Conservation (phyloP, 345 rosid species). For the Corymbia maculata region DNA sequence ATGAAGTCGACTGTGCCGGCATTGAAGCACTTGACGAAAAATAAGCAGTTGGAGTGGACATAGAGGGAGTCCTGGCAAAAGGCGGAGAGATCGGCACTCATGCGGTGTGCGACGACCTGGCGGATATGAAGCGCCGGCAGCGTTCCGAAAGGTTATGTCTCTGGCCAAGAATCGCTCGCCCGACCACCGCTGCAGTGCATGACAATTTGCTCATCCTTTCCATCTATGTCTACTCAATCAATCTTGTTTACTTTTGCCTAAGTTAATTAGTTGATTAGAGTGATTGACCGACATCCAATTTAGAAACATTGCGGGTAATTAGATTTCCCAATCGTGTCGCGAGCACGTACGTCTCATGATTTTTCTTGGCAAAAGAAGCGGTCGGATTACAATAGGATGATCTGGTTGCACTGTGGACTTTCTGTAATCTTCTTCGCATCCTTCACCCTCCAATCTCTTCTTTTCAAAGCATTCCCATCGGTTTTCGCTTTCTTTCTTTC, state of each 20-base stretch:
- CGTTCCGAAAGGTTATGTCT: slow-evolving; percentile 64
- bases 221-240: neutral
- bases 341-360: neutral
- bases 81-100: slow-evolving; percentile 70
- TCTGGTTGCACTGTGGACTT: neutral
- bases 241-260: neutral
- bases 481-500: neutral
- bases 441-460: neutral
- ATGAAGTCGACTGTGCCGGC: slow-evolving; percentile 50
- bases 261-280: neutral
- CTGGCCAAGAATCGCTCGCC: slow-evolving; percentile 55
- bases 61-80: slow-evolving; percentile 67
- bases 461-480: neutral
- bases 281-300: neutral
- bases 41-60: slow-evolving; percentile 33
- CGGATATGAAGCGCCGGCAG: slow-evolving; percentile 52
- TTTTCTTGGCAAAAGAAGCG: neutral
- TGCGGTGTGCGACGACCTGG: slow-evolving; percentile 28
- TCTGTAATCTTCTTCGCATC: neutral
- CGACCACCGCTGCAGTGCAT: slow-evolving; percentile 51
- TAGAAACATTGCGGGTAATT: no score
- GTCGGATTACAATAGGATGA: neutral
- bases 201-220: neutral
- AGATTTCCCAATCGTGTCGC: neutral
- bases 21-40: slow-evolving; percentile 47